Conservation (phyloP, 495 filamentous ascomycete genomes). For the Bacidia gigantensis region DNA sequence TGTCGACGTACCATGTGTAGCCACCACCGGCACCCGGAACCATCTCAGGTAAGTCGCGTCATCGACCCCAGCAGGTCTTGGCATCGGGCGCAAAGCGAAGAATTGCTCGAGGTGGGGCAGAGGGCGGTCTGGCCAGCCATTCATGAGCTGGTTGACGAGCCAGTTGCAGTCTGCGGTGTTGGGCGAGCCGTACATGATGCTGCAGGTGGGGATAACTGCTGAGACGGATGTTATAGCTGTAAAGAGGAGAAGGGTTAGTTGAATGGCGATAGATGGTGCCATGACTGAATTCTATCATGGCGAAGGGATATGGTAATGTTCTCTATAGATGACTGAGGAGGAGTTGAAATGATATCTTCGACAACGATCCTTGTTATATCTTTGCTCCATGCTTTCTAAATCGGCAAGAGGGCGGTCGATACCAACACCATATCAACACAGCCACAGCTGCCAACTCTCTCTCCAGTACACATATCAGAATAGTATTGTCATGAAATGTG, state of each 20-base stretch:
- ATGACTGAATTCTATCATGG: no score
- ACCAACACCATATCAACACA: no score
- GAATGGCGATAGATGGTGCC: neutral
- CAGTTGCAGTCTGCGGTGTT: neutral
- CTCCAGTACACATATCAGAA: no score
- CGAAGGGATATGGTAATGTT: no score
- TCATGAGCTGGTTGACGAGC: neutral
- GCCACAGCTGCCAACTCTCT: no score
- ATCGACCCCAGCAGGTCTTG: neutral
- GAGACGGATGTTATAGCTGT: neutral
- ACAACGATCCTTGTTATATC: no score
- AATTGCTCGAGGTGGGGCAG: neutral
- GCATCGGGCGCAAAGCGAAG: neutral
- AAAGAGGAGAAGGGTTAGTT: neutral
- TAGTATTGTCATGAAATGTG: no score
- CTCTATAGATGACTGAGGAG: no score
- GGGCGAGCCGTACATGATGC: neutral
- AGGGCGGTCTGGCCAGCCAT: neutral
- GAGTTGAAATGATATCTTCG: no score
- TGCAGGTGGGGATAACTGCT: neutral
- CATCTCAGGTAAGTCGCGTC: neutral
- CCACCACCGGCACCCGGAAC: neutral
- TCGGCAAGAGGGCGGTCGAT: no score
- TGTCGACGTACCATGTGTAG: no score
- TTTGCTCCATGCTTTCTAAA: no score